Conservation (phyloP, 148 eudicot species). For the Dysphania ambrosioides region DNA sequence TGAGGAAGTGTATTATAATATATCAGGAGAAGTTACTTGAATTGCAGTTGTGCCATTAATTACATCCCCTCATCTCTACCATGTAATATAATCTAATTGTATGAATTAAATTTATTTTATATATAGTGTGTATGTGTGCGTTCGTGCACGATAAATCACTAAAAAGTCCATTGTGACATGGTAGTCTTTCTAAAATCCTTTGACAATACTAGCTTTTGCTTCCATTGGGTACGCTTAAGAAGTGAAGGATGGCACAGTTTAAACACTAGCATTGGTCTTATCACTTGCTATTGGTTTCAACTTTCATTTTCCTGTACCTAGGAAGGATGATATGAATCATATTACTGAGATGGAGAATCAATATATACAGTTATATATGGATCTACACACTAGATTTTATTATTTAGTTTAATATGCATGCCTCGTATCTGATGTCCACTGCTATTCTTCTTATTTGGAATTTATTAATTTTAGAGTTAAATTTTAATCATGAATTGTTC, state of each 20-base stretch:
- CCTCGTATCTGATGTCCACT: neutral
- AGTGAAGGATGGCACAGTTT: slow-evolving; percentile 31
- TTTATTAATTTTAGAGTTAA: no score
- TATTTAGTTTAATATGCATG: neutral
- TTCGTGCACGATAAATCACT: slow-evolving; percentile 42
- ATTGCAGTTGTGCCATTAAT: no score
- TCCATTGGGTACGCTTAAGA: slow-evolving; percentile 44
- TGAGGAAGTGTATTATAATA: no score
- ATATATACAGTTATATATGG: neutral
- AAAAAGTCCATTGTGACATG: slow-evolving; percentile 58
- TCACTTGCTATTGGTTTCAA: slow-evolving; percentile 24
- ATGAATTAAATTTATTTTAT: no score
- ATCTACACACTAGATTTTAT: neutral
- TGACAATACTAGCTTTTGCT: slow-evolving; percentile 49
- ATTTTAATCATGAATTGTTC: no score
- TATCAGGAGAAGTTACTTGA: no score
- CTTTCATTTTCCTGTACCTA: no score
- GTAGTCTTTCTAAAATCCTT: slow-evolving; percentile 70
- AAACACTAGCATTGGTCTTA: slow-evolving; percentile 34
- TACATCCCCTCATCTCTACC: no score
- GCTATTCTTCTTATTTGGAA: no score
- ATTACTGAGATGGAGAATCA: neutral
- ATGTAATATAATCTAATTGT: no score
- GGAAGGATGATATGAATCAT: neutral
- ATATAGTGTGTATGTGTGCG: no score